These are phyloP conservation scores for Chytridium lagenaria DNA, from an alignment of 371 early-diverging fungal species.

Conservation along the genomic window DNA sequence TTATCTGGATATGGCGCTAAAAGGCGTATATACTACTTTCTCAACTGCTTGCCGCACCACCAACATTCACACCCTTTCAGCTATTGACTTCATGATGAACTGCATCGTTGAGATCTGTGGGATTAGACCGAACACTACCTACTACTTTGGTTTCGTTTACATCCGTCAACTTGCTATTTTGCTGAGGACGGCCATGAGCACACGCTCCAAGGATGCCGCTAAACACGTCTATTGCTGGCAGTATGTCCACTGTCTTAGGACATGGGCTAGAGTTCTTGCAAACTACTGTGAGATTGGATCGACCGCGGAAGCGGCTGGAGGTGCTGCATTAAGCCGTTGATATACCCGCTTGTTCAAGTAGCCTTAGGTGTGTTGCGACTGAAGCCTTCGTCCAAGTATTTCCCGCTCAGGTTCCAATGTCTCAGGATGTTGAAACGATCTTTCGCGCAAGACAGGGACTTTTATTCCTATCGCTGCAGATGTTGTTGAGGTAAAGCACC, in stretches of 20 bases:
- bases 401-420: slow-evolving; percentile 90
- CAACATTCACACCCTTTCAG: slow-evolving; percentile 78
- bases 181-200: slow-evolving; percentile 82
- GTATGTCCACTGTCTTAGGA: slow-evolving; percentile 84
- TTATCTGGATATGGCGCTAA: slow-evolving; percentile 48
- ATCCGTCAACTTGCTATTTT: slow-evolving; percentile 91
- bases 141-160: slow-evolving; percentile 91
- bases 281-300: slow-evolving; percentile 64
- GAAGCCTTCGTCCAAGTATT: slow-evolving; percentile 86
- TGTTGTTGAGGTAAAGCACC: slow-evolving; percentile 74
- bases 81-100: slow-evolving; percentile 86
- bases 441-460: slow-evolving; percentile 72
- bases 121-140: slow-evolving; percentile 73
- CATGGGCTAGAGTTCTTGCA: slow-evolving; percentile 85
- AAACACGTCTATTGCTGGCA: slow-evolving; percentile 93
- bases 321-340: slow-evolving; percentile 73
- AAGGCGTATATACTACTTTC: slow-evolving; percentile 79
- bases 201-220: slow-evolving; percentile 81
- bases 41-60: slow-evolving; percentile 77
- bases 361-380: slow-evolving; percentile 79
- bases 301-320: slow-evolving; percentile 48
- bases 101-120: slow-evolving; percentile 88
- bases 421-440: slow-evolving; percentile 70
- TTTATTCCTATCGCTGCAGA: slow-evolving; percentile 87
- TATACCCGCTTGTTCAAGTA: slow-evolving; percentile 92